Percentiles rank a stretch among this genome's conserved stretches.
Evolutionary conservation across 2,329 filamentous ascomycete species (phyloP).

Genomic region (Dothiorella sarmentorum): DNA sequence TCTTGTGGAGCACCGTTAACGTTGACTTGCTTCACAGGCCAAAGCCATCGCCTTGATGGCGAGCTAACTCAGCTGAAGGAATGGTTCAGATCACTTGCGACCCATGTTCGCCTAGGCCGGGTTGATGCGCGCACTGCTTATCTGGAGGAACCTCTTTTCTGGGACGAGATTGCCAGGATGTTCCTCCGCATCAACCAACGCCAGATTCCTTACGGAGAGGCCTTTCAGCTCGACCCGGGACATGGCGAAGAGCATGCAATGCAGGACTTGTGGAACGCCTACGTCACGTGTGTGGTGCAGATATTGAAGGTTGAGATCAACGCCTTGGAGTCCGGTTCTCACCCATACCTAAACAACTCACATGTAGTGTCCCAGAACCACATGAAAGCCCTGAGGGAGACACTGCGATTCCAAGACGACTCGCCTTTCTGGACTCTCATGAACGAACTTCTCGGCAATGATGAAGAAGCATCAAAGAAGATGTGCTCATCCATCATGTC

Average conservation of each 20-base stretch:
- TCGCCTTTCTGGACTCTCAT: conserved; percentile 14
- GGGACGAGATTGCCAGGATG: conserved; percentile 33
- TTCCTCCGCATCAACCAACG: conserved; percentile 28
- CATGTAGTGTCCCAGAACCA: neutral
- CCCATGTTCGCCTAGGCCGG: neutral
- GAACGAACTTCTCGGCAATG: neutral
- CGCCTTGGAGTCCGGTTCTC: neutral
- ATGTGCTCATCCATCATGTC: conserved; percentile 1
- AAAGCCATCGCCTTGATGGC: neutral
- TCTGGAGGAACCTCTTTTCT: conserved; percentile 29
- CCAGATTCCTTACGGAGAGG: conserved; percentile 21
- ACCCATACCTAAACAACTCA: neutral
- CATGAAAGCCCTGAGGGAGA: conserved; percentile 1
- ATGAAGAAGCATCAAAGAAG: neutral
- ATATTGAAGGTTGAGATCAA: conserved; percentile 3
- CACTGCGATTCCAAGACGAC: neutral
- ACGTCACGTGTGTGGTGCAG: conserved; percentile 2
- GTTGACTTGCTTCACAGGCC: neutral
- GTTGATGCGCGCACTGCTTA: conserved; percentile 20
- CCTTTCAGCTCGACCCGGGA: conserved; percentile 15
- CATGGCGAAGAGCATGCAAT: conserved; percentile 2
- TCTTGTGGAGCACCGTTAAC: neutral
- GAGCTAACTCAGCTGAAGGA: conserved; percentile 7
- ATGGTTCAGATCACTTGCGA: neutral
- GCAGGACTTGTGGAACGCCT: conserved; percentile 2